Percentiles rank a stretch among this genome's conserved stretches.
phyloP scores from a whole-genome alignment of 768 basidiomycete genomes.

The Panus rudis region DNA sequence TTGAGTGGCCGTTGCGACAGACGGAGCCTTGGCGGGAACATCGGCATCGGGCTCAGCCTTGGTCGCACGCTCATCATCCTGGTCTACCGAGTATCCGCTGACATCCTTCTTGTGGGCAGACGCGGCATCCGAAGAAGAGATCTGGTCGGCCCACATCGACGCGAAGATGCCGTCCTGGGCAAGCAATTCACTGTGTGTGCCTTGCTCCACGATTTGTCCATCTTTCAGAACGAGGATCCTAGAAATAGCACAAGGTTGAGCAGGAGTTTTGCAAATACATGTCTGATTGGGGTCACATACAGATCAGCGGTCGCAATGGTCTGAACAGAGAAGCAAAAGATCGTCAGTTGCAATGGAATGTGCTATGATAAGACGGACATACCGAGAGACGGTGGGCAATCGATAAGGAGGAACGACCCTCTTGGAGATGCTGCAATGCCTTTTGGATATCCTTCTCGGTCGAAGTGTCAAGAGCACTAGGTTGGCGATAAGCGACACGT shows the following conservation, averaged over 20 bases:
- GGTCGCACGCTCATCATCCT: constrained; percentile 11
- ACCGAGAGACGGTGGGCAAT: constrained; percentile 78
- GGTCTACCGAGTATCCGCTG: constrained; percentile 40
- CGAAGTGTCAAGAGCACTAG: constrained; percentile 78
- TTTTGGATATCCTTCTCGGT: constrained; percentile 89
- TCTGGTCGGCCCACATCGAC: constrained; percentile 84
- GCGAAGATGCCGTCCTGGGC: constrained; percentile 68
- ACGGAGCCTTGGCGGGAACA: constrained; percentile 2
- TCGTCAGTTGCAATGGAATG: constrained; percentile 9
- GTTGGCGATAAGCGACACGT: neutral
- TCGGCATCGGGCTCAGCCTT: constrained; percentile 7
- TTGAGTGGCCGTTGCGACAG: neutral
- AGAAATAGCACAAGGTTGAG: constrained; percentile 1
- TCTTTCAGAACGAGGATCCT: constrained; percentile 90
- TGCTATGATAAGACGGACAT: constrained; percentile 23
- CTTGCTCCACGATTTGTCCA: constrained; percentile 81
- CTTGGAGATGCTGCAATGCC: constrained; percentile 72
- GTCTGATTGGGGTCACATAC: constrained; percentile 24
- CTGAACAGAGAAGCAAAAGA: constrained; percentile 19
- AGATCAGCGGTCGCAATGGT: constrained; percentile 50
- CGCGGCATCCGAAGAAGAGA: constrained; percentile 54
- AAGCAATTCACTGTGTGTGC: constrained; percentile 72
- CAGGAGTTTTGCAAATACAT: no score
- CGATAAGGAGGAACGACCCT: constrained; percentile 66
- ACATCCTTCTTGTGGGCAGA: constrained; percentile 31